A percentile compares a stretch with the other conserved stretches of the same genome.
These are phyloP conservation scores for Brassica incana DNA, from an alignment of 345 rosid genomes.

Conservation along the genomic window DNA sequence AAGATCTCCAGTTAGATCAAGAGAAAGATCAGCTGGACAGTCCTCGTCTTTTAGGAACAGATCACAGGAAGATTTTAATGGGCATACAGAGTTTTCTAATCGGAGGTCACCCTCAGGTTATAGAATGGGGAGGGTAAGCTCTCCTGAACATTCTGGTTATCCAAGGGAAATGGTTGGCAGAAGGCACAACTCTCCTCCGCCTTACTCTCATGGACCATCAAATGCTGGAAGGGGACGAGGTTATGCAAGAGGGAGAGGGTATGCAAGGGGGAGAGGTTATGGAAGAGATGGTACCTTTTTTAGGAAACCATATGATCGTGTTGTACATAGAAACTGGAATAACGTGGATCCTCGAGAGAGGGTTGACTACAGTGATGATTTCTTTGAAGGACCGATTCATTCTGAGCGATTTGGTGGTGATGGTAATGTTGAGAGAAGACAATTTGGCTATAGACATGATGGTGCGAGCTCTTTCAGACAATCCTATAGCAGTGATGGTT, in stretches of 20 bases:
- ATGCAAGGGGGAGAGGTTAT: conserved; percentile 50
- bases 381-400: conserved; percentile 55
- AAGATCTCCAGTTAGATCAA: conserved; percentile 65
- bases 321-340: conserved; percentile 58
- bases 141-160: conserved; percentile 69
- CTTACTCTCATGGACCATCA: conserved; percentile 52
- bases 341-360: conserved; percentile 64
- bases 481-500: conserved; percentile 49
- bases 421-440: conserved; percentile 61
- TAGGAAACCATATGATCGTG: conserved; percentile 65
- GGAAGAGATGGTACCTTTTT: conserved; percentile 52
- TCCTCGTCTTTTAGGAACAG: conserved; percentile 76
- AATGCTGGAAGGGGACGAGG: conserved; percentile 66
- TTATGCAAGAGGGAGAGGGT: conserved; percentile 41
- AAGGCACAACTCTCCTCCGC: conserved; percentile 74
- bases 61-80: conserved; percentile 67
- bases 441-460: conserved; percentile 64
- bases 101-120: conserved; percentile 66
- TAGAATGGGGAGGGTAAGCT: conserved; percentile 59
- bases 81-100: conserved; percentile 57
- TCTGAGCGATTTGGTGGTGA: conserved; percentile 65
- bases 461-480: conserved; percentile 63
- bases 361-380: conserved; percentile 48
- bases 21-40: conserved; percentile 63
- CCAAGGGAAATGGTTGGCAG: conserved; percentile 59